A percentile compares a stretch with the other conserved stretches of the same genome.
Evolutionary conservation across 2,329 filamentous ascomycete species (phyloP).

Genomic region (Endothia cerciana): DNA sequence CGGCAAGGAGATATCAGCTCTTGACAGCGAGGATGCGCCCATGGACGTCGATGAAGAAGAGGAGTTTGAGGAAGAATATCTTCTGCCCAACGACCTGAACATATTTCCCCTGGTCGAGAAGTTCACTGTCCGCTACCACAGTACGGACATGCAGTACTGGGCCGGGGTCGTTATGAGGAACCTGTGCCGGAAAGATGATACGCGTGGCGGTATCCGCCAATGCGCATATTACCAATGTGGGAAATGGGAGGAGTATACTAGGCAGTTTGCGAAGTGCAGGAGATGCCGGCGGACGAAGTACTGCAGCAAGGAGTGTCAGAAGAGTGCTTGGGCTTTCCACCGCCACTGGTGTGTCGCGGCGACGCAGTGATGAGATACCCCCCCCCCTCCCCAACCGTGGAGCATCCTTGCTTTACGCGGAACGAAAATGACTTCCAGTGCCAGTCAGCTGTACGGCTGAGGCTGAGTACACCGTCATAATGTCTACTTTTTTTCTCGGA

Average conservation of each 20-base stretch:
- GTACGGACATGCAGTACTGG: slow-evolving; percentile 99
- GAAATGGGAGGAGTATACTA: slow-evolving; percentile 96
- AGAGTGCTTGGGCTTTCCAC: slow-evolving; percentile 97
- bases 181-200: slow-evolving; percentile 96
- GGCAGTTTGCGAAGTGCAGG: slow-evolving; percentile 97
- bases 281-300: slow-evolving; percentile 96
- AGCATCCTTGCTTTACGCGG: slow-evolving; percentile 20
- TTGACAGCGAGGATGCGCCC: slow-evolving; percentile 69
- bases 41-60: slow-evolving; percentile 51
- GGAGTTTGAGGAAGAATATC: slow-evolving; percentile 81
- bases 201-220: slow-evolving; percentile 89
- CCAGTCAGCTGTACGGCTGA: slow-evolving; percentile 7
- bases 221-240: slow-evolving; percentile 98
- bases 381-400: slow-evolving; percentile 13
- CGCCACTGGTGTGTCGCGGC: slow-evolving; percentile 95
- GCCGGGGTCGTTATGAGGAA: slow-evolving; percentile 99
- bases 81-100: slow-evolving; percentile 93
- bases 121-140: slow-evolving; percentile 94
- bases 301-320: slow-evolving; percentile 99
- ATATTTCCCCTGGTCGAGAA: slow-evolving; percentile 98
- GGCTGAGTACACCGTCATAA: slow-evolving; percentile 22
- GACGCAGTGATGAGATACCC: slow-evolving; percentile 47
- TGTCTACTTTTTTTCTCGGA: slow-evolving; percentile 25
- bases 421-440: slow-evolving; percentile 8
- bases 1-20: slow-evolving; percentile 77